These are phyloP conservation scores for Neurospora intermedia DNA, from an alignment of 495 filamentous ascomycete species.

Conservation along the genomic window DNA sequence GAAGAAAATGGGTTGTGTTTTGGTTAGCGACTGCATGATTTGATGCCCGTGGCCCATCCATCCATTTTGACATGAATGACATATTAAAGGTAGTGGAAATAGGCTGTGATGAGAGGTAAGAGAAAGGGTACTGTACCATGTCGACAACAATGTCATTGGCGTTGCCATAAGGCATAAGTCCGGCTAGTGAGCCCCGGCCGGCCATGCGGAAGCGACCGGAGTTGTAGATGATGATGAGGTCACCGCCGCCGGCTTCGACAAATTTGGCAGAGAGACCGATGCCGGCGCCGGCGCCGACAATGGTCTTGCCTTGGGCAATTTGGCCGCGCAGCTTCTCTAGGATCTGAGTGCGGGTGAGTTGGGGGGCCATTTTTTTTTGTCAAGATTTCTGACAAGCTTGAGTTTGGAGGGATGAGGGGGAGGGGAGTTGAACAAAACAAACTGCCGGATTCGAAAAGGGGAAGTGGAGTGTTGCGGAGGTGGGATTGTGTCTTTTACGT, in stretches of 20 bases:
- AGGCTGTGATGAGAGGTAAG: too few relatives aligned
- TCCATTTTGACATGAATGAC: too few relatives aligned
- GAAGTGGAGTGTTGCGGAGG: neutral
- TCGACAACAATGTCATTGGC: conserved; percentile 59
- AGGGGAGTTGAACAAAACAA: neutral
- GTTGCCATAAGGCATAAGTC: conserved; percentile 62
- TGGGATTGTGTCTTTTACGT: neutral
- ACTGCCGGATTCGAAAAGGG: neutral
- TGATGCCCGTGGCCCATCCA: too few relatives aligned
- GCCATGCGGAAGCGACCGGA: conserved; percentile 66
- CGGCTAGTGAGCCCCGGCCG: conserved; percentile 56
- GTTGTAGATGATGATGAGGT: conserved; percentile 65
- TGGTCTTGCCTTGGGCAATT: conserved; percentile 41
- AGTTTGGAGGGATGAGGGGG: neutral
- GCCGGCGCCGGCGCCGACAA: conserved; percentile 61
- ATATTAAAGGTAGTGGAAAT: too few relatives aligned
- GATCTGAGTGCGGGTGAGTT: conserved; percentile 42
- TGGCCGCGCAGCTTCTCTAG: conserved; percentile 42
- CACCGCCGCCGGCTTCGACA: conserved; percentile 53
- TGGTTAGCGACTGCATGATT: neutral
- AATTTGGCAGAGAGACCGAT: conserved; percentile 64
- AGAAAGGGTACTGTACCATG: conserved; percentile 36
- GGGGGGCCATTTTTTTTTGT: conserved; percentile 20
- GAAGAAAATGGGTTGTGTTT: too few relatives aligned
- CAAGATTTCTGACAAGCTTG: neutral